phyloP scores from a whole-genome alignment of 352 stramenopile species.

The Phytophthora ramorum region DNA sequence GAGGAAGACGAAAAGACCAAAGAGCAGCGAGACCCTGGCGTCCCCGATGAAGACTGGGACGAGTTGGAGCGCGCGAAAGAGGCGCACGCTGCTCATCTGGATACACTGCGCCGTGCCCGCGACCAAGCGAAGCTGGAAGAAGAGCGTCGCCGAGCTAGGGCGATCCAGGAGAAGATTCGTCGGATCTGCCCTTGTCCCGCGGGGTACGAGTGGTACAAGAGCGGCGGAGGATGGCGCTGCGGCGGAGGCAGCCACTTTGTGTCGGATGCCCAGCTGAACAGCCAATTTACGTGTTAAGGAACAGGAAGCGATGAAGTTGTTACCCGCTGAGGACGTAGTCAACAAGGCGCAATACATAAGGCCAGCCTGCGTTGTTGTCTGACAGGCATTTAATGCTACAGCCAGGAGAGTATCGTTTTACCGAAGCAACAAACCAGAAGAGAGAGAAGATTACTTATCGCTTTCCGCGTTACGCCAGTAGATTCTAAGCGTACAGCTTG shows the following conservation, averaged over 20 bases:
- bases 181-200: constrained; percentile 66
- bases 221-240: constrained; percentile 76
- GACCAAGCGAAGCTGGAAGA: constrained; percentile 48
- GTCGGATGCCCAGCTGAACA: constrained; percentile 67
- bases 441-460: neutral
- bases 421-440: neutral
- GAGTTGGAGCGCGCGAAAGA: constrained; percentile 72
- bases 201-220: constrained; percentile 74
- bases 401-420: no score
- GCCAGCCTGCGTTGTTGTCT: no score
- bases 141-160: constrained; percentile 42
- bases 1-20: constrained; percentile 26
- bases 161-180: constrained; percentile 69
- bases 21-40: constrained; percentile 48
- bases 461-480: neutral
- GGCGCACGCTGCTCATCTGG: constrained; percentile 44
- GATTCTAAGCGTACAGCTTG: neutral
- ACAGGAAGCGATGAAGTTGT: no score
- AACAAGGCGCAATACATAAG: no score
- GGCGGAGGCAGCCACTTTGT: constrained; percentile 79
- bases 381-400: no score
- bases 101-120: constrained; percentile 41
- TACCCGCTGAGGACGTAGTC: no score
- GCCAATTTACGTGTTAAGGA: constrained; percentile 58
- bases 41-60: constrained; percentile 72